Evolutionary conservation across 768 basidiomycete genomes (phyloP).

Genomic region (Phlegmacium glaucopus): DNA sequence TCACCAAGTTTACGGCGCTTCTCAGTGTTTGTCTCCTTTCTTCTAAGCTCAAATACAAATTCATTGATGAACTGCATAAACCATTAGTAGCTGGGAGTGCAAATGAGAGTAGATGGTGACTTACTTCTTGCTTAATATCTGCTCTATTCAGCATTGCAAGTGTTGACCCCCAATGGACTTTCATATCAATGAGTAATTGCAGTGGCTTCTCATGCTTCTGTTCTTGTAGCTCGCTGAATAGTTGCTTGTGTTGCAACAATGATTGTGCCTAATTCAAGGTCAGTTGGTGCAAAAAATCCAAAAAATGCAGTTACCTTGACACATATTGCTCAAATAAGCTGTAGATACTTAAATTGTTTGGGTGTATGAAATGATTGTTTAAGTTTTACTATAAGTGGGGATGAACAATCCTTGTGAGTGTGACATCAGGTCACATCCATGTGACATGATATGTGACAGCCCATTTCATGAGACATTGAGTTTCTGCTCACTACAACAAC

Average conservation of each 20-base stretch:
- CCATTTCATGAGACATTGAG: no score
- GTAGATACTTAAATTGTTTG: no score
- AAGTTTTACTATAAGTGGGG: no score
- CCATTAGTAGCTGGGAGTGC: not conserved
- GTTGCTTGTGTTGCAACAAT: not conserved
- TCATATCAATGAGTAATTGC: conserved; percentile 19
- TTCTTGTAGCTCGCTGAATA: not conserved
- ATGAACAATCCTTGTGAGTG: no score
- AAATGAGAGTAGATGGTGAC: not conserved
- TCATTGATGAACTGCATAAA: not conserved
- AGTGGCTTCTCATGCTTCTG: not conserved
- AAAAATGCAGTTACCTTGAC: not conserved
- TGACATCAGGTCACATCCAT: no score
- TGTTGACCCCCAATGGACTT: conserved; percentile 18
- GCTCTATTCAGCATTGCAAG: conserved; percentile 14
- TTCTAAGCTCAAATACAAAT: not conserved
- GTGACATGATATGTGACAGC: no score
- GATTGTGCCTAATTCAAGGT: not conserved
- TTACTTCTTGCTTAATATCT: conserved; percentile 3
- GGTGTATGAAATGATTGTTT: no score
- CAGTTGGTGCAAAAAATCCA: no score
- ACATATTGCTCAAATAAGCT: not conserved
- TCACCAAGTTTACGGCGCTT: not conserved
- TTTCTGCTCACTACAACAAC: no score
- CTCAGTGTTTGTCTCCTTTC: not conserved